These are phyloP conservation scores for Pholiota molesta DNA, from an alignment of 768 basidiomycete genomes.

Conservation along the genomic window DNA sequence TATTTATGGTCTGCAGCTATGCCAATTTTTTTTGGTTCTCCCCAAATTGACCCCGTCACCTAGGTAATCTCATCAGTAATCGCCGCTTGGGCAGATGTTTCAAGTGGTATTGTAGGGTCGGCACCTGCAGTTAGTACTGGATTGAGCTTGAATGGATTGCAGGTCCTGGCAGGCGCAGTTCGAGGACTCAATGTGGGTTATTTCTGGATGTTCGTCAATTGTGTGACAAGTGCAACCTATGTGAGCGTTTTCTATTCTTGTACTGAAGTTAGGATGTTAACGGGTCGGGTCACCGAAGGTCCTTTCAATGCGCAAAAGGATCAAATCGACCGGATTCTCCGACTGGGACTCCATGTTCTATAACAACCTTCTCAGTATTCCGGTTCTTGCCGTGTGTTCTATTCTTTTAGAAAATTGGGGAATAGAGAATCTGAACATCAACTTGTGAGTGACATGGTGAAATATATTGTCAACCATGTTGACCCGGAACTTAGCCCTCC, in stretches of 20 bases:
- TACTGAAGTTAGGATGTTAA: neutral
- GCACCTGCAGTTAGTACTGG: conserved; percentile 37
- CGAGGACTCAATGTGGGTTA: conserved; percentile 76
- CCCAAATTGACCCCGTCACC: neutral
- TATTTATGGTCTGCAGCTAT: conserved; percentile 74
- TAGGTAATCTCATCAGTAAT: conserved; percentile 92
- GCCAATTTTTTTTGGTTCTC: neutral
- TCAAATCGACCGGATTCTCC: conserved; percentile 92
- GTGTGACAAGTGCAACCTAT: conserved; percentile 87
- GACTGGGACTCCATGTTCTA: conserved; percentile 99
- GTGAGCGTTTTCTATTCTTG: conserved; percentile 46
- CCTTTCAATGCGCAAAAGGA: conserved; percentile 93
- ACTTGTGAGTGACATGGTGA: conserved; percentile 71
- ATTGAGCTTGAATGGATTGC: conserved; percentile 36
- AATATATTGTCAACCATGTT: conserved; percentile 4
- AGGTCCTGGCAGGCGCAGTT: conserved; percentile 49
- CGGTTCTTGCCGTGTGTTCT: conserved; percentile 83
- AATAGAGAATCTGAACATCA: conserved; percentile 68
- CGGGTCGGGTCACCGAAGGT: conserved; percentile 53
- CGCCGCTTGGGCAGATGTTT: conserved; percentile 95
- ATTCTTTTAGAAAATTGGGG: conserved; percentile 91
- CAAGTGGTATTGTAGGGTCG: conserved; percentile 41
- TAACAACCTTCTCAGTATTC: conserved; percentile 95
- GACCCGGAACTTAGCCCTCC: conserved; percentile 62
- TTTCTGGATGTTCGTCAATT: conserved; percentile 96